phyloP scores from a whole-genome alignment of 352 stramenopile species.

The Pythium plurisporium region DNA sequence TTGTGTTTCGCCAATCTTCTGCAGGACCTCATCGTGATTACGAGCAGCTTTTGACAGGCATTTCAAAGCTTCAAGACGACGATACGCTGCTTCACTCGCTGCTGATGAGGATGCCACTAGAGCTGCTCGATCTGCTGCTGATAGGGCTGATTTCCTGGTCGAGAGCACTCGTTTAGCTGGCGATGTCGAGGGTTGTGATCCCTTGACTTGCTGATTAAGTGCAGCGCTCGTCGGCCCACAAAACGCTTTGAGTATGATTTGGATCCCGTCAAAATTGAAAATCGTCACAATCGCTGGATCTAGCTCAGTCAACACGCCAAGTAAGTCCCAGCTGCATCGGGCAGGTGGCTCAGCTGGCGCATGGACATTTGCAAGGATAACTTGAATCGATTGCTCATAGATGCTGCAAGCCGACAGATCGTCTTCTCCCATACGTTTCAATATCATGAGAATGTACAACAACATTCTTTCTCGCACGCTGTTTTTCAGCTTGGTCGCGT shows the following conservation, averaged over 20 bases:
- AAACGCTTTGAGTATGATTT: slow-evolving; percentile 51
- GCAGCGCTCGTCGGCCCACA: slow-evolving; percentile 11
- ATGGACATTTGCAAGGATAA: slow-evolving; percentile 43
- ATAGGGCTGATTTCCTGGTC: slow-evolving; percentile 16
- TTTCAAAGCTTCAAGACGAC: slow-evolving; percentile 55
- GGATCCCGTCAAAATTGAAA: slow-evolving; percentile 60
- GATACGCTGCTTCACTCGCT: slow-evolving; percentile 19
- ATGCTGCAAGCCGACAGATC: slow-evolving; percentile 35
- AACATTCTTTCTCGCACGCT: slow-evolving; percentile 40
- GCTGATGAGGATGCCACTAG: background rate
- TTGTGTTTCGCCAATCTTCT: slow-evolving; percentile 52
- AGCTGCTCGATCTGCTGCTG: slow-evolving; percentile 7
- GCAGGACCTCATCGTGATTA: slow-evolving; percentile 58
- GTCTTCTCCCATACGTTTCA: slow-evolving; percentile 54
- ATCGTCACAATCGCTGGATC: slow-evolving; percentile 53
- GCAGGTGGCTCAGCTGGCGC: slow-evolving; percentile 27
- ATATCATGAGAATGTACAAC: slow-evolving; percentile 43
- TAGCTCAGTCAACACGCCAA: slow-evolving; percentile 48
- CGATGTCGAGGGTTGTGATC: background rate
- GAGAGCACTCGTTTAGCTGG: slow-evolving; percentile 10
- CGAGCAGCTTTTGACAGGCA: slow-evolving; percentile 50
- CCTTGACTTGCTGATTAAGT: background rate
- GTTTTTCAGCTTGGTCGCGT: slow-evolving; percentile 32
- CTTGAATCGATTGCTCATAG: slow-evolving; percentile 56
- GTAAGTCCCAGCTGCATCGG: slow-evolving; percentile 48